These are phyloP conservation scores for Fusarium aywerte DNA, from an alignment of 2,329 filamentous ascomycete species.

Conservation along the genomic window DNA sequence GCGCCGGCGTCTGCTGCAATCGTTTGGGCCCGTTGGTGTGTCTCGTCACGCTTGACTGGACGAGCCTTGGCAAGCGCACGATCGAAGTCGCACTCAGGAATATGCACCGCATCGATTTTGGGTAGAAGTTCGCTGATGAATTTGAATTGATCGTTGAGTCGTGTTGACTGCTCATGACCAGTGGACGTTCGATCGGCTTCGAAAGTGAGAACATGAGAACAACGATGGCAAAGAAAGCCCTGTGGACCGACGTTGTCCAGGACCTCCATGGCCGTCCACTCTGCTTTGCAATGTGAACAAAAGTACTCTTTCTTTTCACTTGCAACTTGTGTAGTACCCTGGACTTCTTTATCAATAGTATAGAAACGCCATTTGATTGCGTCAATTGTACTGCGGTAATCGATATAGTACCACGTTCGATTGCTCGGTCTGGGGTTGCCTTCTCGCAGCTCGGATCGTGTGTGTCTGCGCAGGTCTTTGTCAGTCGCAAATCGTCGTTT, in stretches of 20 bases:
- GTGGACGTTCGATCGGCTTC: constrained; percentile 75
- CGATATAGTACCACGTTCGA: constrained; percentile 96
- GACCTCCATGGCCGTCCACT: constrained; percentile 92
- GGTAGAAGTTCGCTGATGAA: constrained; percentile 81
- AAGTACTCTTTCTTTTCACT: constrained; percentile 92
- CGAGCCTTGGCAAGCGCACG: constrained; percentile 71
- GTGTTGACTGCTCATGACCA: constrained; percentile 77
- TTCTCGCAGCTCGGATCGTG: constrained; percentile 77
- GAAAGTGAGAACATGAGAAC: constrained; percentile 71
- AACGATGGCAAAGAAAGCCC: constrained; percentile 87
- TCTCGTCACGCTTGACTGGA: constrained; percentile 73
- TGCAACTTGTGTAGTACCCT: constrained; percentile 81
- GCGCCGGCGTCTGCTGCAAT: constrained; percentile 65
- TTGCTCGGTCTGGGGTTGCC: constrained; percentile 84
- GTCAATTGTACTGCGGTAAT: constrained; percentile 93
- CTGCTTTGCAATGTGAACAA: constrained; percentile 81
- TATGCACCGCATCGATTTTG: constrained; percentile 77
- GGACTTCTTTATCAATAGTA: constrained; percentile 87
- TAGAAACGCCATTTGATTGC: constrained; percentile 96
- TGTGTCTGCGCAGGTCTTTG: constrained; percentile 64
- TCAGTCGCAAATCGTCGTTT: constrained; percentile 52
- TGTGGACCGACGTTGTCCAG: constrained; percentile 76
- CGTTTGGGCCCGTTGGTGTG: constrained; percentile 71
- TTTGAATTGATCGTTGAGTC: constrained; percentile 81
- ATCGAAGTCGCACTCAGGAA: constrained; percentile 81